Evolutionary conservation across 2,329 filamentous ascomycete species (phyloP).

Genomic region (Salinomyces thailandicus): DNA sequence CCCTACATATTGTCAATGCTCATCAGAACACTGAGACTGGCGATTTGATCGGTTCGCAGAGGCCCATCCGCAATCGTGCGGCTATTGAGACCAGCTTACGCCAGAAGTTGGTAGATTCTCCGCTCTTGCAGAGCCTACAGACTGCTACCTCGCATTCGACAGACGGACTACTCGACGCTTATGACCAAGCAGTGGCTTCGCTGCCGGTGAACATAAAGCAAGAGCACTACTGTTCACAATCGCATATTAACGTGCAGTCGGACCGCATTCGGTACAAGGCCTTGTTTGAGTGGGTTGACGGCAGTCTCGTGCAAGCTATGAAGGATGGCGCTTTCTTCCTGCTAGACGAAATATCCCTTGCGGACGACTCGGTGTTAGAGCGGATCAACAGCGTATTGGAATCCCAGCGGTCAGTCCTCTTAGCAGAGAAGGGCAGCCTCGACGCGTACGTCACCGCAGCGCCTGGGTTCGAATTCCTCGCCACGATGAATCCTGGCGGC

Average conservation of each 20-base stretch:
- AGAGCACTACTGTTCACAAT: conserved; percentile 6
- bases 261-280: conserved; percentile 60
- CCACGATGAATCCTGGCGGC: conserved; percentile 97
- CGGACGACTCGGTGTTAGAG: conserved; percentile 94
- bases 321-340: conserved; percentile 80
- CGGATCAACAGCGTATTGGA: conserved; percentile 94
- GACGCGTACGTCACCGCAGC: conserved; percentile 68
- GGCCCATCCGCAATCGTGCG: conserved; percentile 77
- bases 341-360: conserved; percentile 93
- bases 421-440: conserved; percentile 85
- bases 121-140: conserved; percentile 16
- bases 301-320: conserved; percentile 90
- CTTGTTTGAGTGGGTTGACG: conserved; percentile 93
- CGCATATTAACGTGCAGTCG: conserved; percentile 28
- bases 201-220: conserved; percentile 18
- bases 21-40: conserved; percentile 98
- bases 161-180: conserved; percentile 49
- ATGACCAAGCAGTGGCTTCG: conserved; percentile 39
- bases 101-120: conserved; percentile 45
- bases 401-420: conserved; percentile 68
- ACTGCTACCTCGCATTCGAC: conserved; percentile 26
- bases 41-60: conserved; percentile 89
- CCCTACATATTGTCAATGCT: conserved; percentile 85
- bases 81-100: conserved; percentile 57
- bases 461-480: conserved; percentile 85